Conservation (phyloP, 1,284 basidiomycete species). For the Puccinia coronata region DNA sequence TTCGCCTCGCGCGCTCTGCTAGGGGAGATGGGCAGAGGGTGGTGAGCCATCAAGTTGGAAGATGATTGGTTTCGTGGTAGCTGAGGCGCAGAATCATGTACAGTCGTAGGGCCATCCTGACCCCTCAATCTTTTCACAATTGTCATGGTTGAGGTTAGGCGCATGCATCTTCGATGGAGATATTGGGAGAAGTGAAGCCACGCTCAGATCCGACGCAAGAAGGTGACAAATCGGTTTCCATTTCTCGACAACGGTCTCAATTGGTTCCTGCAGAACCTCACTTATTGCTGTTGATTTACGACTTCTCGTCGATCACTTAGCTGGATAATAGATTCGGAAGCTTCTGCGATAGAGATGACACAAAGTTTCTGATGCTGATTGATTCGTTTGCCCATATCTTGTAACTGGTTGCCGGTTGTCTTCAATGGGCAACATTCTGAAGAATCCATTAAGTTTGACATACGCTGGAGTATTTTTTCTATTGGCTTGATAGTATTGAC, state of each 20-base stretch:
- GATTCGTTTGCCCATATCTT: constrained; percentile 69
- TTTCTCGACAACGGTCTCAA: background rate
- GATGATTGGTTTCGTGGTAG: no score
- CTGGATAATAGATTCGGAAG: constrained; percentile 46
- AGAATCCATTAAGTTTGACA: constrained; percentile 25
- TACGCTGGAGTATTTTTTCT: constrained; percentile 9
- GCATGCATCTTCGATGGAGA: no score
- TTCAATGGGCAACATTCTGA: constrained; percentile 59
- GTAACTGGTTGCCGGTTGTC: constrained; percentile 69
- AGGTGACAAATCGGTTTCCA: no score
- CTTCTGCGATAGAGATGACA: constrained; percentile 47
- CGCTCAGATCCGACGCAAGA: no score
- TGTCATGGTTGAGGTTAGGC: no score
- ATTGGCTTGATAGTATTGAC: constrained; percentile 6
- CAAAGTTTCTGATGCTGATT: constrained; percentile 59
- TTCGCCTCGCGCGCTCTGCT: no score
- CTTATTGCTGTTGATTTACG: background rate
- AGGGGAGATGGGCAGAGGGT: no score
- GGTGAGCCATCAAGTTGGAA: no score
- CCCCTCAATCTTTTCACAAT: no score
- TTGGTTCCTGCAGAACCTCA: background rate
- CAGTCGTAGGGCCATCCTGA: no score
- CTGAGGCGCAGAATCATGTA: no score
- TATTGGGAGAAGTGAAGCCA: no score
- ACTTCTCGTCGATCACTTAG: constrained; percentile 9